Conservation (phyloP, 2,329 filamentous ascomycete genomes). For the Aspergillus latus region DNA sequence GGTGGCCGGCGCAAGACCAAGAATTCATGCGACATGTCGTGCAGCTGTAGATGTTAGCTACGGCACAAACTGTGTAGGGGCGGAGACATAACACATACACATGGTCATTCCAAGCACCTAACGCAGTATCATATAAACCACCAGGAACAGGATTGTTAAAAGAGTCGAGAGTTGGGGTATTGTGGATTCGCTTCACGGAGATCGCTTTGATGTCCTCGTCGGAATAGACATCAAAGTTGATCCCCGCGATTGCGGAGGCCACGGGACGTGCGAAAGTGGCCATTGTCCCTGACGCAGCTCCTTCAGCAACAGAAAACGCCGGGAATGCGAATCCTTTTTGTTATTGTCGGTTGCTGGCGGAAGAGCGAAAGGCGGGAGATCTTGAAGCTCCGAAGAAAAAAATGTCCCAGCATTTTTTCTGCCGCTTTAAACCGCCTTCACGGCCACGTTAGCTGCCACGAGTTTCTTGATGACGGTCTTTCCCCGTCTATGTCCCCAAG, state of each 20-base stretch:
- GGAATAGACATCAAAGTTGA: constrained; percentile 86
- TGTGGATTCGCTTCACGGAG: constrained; percentile 92
- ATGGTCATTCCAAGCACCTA: constrained; percentile 86
- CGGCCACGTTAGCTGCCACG: constrained; percentile 16
- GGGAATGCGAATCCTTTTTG: constrained; percentile 24
- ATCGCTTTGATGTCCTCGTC: constrained; percentile 79
- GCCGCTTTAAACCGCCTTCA: constrained; percentile 34
- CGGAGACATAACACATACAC: constrained; percentile 57
- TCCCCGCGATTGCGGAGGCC: constrained; percentile 76
- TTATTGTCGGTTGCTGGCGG: constrained; percentile 19
- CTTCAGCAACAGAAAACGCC: constrained; percentile 36
- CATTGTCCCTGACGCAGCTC: constrained; percentile 41
- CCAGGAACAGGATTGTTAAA: constrained; percentile 85
- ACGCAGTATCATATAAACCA: constrained; percentile 86
- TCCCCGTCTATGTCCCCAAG: neutral
- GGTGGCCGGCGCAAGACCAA: constrained; percentile 83
- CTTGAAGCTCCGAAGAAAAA: constrained; percentile 30
- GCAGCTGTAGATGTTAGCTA: constrained; percentile 60
- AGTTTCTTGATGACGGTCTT: constrained; percentile 6
- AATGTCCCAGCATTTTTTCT: constrained; percentile 42
- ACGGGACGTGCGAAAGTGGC: constrained; percentile 67
- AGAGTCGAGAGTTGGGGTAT: constrained; percentile 90
- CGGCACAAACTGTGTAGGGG: constrained; percentile 1
- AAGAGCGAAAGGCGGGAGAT: constrained; percentile 28
- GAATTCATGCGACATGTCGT: constrained; percentile 86